Conservation (phyloP, 768 basidiomycete genomes). For the Omphalotus guepiniiformis region DNA sequence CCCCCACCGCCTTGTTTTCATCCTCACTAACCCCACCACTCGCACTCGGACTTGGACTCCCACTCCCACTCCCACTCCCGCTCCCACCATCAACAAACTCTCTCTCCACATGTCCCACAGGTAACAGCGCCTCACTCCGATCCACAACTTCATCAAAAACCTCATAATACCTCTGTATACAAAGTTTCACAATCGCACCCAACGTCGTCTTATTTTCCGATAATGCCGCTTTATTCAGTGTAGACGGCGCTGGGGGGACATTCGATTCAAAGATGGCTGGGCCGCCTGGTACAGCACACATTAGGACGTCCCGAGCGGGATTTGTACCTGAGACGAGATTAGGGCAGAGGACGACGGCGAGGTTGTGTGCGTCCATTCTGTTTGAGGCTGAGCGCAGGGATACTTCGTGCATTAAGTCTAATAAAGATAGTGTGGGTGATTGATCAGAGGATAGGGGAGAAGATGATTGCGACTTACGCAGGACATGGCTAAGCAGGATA, state of each 20-base stretch:
- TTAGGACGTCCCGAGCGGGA: slow-evolving; percentile 66
- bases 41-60: background rate
- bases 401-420: slow-evolving; percentile 79
- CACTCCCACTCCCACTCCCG: background rate
- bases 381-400: slow-evolving; percentile 64
- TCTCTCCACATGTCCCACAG: slow-evolving; percentile 6
- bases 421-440: slow-evolving; percentile 14
- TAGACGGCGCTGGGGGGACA: slow-evolving; percentile 11
- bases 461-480: slow-evolving; percentile 41
- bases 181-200: slow-evolving; percentile 67
- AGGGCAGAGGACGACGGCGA: slow-evolving; percentile 73
- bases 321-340: slow-evolving; percentile 73
- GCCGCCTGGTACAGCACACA: slow-evolving; percentile 60
- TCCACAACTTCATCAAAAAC: slow-evolving; percentile 81
- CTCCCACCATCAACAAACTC: background rate
- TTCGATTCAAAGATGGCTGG: slow-evolving; percentile 30
- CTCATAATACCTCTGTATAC: slow-evolving; percentile 81
- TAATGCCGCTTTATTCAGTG: slow-evolving; percentile 20
- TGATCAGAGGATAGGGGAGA: background rate
- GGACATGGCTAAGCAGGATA: slow-evolving; percentile 66
- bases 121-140: slow-evolving; percentile 57
- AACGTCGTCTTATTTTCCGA: slow-evolving; percentile 57
- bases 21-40: background rate
- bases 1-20: too few relatives aligned
- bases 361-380: slow-evolving; percentile 80